A percentile compares a stretch with the other conserved stretches of the same genome.
Evolutionary conservation across 2,329 filamentous ascomycete species (phyloP).

Genomic region (Pseudogymnoascus sp.): DNA sequence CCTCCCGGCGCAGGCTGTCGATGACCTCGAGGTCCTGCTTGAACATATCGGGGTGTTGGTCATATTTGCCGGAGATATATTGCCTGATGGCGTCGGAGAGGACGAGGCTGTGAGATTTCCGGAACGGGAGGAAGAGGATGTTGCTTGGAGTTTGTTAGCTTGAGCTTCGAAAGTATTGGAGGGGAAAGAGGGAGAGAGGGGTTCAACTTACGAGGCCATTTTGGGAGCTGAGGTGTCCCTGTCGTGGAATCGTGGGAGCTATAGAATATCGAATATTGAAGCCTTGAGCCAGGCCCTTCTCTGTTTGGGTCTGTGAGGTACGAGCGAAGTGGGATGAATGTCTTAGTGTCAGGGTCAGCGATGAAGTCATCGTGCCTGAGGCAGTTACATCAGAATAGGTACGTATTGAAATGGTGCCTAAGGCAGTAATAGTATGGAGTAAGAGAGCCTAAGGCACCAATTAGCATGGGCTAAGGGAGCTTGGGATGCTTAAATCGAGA

Average conservation of each 20-base stretch:
- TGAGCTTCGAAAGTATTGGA: neutral
- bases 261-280: neutral
- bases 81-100: constrained; percentile 78
- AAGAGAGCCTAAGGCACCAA: neutral
- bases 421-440: no score
- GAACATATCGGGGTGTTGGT: constrained; percentile 98
- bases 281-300: neutral
- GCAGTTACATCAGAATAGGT: neutral
- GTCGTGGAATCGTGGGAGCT: neutral
- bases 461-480: neutral
- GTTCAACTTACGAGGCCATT: neutral
- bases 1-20: constrained; percentile 72
- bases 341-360: neutral
- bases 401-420: no score
- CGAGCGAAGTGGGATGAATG: neutral
- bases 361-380: constrained; percentile 7
- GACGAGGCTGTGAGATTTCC: constrained; percentile 70
- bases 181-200: neutral
- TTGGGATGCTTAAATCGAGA: neutral
- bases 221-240: neutral
- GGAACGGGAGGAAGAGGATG: constrained; percentile 55
- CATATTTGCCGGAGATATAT: constrained; percentile 97
- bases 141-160: constrained; percentile 18
- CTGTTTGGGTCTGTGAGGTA: neutral
- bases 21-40: constrained; percentile 78